Evolutionary conservation across 2,329 filamentous ascomycete species (phyloP).

Genomic region (Cordyceps militaris): DNA sequence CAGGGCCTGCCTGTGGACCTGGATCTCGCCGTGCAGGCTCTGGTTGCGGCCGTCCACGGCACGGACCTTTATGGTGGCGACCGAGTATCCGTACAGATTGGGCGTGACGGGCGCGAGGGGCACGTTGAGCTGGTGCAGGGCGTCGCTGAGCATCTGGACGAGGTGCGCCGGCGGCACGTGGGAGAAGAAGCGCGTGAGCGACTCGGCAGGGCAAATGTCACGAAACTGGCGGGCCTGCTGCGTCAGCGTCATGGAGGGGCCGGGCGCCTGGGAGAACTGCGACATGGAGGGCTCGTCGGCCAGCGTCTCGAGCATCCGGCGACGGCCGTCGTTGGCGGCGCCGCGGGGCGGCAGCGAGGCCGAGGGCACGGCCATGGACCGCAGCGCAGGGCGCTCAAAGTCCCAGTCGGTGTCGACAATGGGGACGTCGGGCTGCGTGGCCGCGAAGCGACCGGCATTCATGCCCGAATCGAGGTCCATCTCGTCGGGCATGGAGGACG

Average conservation of each 20-base stretch:
- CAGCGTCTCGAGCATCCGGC: slow-evolving; percentile 54
- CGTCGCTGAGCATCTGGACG: slow-evolving; percentile 70
- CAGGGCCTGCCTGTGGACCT: slow-evolving; percentile 59
- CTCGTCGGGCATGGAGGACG: slow-evolving; percentile 33
- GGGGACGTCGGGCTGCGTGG: slow-evolving; percentile 80
- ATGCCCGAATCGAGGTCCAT: slow-evolving; percentile 62
- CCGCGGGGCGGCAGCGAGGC: slow-evolving; percentile 26
- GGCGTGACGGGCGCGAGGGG: slow-evolving; percentile 51
- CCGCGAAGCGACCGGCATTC: slow-evolving; percentile 50
- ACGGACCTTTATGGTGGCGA: slow-evolving; percentile 64
- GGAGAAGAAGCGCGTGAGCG: slow-evolving; percentile 88
- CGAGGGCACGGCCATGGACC: slow-evolving; percentile 39
- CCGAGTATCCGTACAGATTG: slow-evolving; percentile 51
- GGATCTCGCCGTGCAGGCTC: slow-evolving; percentile 65
- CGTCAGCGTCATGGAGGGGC: slow-evolving; percentile 75
- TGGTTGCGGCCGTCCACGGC: slow-evolving; percentile 67
- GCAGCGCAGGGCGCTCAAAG: slow-evolving; percentile 70
- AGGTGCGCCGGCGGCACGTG: slow-evolving; percentile 67
- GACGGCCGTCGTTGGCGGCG: slow-evolving; percentile 27
- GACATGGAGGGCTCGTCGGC: slow-evolving; percentile 79
- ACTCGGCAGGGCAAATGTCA: slow-evolving; percentile 83
- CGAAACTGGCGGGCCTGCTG: slow-evolving; percentile 82
- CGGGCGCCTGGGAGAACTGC: slow-evolving; percentile 76
- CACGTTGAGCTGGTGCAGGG: slow-evolving; percentile 78
- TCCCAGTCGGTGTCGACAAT: slow-evolving; percentile 72